Percentiles rank a stretch among this genome's conserved stretches.
Conservation (phyloP, 495 filamentous ascomycete species). For the Penicillium tannophilum region DNA sequence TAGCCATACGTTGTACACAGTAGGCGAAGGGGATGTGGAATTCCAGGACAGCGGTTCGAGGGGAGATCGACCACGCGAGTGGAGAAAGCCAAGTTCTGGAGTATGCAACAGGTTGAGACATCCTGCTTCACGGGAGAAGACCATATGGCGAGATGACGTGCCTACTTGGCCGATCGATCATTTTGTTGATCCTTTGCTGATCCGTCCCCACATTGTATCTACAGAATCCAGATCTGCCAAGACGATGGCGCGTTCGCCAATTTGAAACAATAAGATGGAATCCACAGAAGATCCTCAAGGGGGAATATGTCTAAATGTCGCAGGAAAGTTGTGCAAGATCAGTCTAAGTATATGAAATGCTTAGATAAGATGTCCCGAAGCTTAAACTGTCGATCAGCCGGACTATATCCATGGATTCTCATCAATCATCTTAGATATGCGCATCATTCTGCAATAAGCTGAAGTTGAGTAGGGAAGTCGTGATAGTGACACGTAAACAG, state of each 20-base stretch:
- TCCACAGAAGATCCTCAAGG: no score
- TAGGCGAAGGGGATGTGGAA: conserved; percentile 9
- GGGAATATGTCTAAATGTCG: neutral
- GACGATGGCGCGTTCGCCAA: neutral
- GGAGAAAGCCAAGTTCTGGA: conserved; percentile 9
- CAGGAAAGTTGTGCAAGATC: neutral
- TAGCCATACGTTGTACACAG: neutral
- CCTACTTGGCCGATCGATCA: neutral
- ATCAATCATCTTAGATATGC: neutral
- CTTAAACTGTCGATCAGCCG: no score
- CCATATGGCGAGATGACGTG: neutral
- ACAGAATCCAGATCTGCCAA: neutral
- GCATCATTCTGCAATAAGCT: neutral
- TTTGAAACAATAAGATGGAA: neutral
- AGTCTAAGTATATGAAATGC: neutral
- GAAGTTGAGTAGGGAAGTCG: no score
- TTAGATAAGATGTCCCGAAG: neutral
- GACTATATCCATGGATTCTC: no score
- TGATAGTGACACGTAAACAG: no score
- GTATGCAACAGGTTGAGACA: conserved; percentile 5
- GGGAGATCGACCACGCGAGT: conserved; percentile 17
- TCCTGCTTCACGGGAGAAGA: neutral
- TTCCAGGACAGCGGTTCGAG: conserved; percentile 1
- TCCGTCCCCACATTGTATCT: neutral
- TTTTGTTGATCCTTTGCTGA: neutral